Conservation (phyloP, 202 grass and related monocot species). For the Bolboschoenoplectus hybrid region DNA sequence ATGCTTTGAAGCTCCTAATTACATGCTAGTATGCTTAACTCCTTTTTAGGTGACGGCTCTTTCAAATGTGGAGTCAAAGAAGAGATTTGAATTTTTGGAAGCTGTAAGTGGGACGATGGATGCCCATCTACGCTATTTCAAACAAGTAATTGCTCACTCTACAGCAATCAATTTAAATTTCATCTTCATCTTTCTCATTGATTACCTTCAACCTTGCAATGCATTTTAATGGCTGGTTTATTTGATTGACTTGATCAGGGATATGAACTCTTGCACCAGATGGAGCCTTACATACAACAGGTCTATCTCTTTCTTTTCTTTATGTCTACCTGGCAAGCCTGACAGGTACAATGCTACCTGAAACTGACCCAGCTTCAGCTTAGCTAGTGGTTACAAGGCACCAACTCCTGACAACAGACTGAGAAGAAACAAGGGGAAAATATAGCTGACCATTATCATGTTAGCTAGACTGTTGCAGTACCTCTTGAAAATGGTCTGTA, state of each 20-base stretch:
- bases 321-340: background rate
- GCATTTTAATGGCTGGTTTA: conserved; percentile 16
- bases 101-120: conserved; percentile 99
- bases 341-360: background rate
- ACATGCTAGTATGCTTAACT: conserved; percentile 12
- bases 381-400: background rate
- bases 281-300: conserved; percentile 98
- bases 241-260: conserved; percentile 72
- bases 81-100: conserved; percentile 99
- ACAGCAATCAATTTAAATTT: conserved; percentile 32
- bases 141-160: conserved; percentile 65
- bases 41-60: conserved; percentile 77
- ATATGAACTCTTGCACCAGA: conserved; percentile 94
- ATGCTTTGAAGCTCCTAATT: background rate
- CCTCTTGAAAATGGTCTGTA: background rate
- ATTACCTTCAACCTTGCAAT: conserved; percentile 17
- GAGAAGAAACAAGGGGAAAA: background rate
- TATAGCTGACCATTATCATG: conserved; percentile 21
- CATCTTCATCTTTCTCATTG: conserved; percentile 2
- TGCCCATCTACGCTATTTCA: conserved; percentile 99
- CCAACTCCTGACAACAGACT: background rate
- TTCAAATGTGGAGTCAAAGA: conserved; percentile 98
- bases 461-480: background rate
- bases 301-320: conserved; percentile 36
- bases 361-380: background rate